These are phyloP conservation scores for Tilletia walkeri DNA, from an alignment of 1,284 basidiomycete genomes.

Conservation along the genomic window DNA sequence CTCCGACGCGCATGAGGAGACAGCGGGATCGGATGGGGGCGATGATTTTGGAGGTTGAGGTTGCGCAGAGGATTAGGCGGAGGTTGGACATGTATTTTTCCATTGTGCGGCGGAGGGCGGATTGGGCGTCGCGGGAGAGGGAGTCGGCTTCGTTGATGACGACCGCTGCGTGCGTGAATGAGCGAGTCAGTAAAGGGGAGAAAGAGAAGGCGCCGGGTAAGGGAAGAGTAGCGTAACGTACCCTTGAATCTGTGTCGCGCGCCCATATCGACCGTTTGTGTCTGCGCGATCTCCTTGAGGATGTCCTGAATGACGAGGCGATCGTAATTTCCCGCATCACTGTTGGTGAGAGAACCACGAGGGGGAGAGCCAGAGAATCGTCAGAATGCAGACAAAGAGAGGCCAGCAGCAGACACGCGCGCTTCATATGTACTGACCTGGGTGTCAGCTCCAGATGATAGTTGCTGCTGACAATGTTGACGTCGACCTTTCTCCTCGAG, in stretches of 20 bases:
- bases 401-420: neutral
- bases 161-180: slow-evolving; percentile 68
- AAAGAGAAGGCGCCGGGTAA: too few relatives aligned
- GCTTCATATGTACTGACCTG: slow-evolving; percentile 63
- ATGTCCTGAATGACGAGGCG: slow-evolving; percentile 94
- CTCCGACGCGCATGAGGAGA: slow-evolving; percentile 86
- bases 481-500: slow-evolving; percentile 88
- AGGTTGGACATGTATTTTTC: slow-evolving; percentile 97
- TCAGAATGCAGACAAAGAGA: neutral
- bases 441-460: slow-evolving; percentile 98
- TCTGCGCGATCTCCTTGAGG: slow-evolving; percentile 97
- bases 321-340: slow-evolving; percentile 95
- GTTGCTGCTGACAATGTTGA: slow-evolving; percentile 88
- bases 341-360: slow-evolving; percentile 55
- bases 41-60: slow-evolving; percentile 92
- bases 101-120: slow-evolving; percentile 94
- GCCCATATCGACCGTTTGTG: slow-evolving; percentile 92
- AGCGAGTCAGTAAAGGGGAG: too few relatives aligned
- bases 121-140: slow-evolving; percentile 90
- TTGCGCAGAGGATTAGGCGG: slow-evolving; percentile 95
- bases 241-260: slow-evolving; percentile 97
- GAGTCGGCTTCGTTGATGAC: slow-evolving; percentile 97
- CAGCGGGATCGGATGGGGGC: slow-evolving; percentile 95
- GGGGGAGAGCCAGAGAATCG: too few relatives aligned
- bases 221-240: slow-evolving; percentile 51